phyloP scores from a whole-genome alignment of 805 yeast genomes.

The Kodamaea sagamina region DNA sequence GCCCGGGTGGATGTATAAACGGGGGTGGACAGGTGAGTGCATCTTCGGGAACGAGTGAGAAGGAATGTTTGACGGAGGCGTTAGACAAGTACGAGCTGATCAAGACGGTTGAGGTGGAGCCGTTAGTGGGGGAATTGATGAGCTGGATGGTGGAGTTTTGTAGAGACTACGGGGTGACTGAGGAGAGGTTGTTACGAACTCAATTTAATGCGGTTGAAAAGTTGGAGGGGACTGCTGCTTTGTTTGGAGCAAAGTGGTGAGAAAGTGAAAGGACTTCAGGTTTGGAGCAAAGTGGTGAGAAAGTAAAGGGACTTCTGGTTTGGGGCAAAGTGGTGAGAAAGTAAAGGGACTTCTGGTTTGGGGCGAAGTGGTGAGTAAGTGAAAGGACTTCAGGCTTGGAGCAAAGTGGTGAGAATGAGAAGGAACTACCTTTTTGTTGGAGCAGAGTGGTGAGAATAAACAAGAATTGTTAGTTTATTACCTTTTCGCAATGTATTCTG shows the following conservation, averaged over 20 bases:
- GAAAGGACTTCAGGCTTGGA: too few species aligned
- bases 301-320: not conserved
- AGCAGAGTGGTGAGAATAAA: not conserved
- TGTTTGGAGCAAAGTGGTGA: constrained; percentile 61
- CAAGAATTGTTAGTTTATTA: not conserved
- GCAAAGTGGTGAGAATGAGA: too few species aligned
- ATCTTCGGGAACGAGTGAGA: constrained; percentile 37
- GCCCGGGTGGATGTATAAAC: constrained; percentile 96
- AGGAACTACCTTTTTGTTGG: not conserved
- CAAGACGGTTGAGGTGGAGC: constrained; percentile 17
- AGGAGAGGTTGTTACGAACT: constrained; percentile 45
- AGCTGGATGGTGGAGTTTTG: constrained; percentile 41
- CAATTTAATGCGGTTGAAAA: constrained; percentile 53
- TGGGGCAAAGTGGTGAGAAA: too few species aligned
- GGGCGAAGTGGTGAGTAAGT: too few species aligned
- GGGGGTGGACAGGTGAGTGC: constrained; percentile 89
- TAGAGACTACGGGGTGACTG: constrained; percentile 28
- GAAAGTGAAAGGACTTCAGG: not conserved
- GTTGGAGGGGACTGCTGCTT: constrained; percentile 48
- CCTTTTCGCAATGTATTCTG: too few species aligned
- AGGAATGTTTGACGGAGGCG: constrained; percentile 48
- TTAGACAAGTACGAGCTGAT: constrained; percentile 31
- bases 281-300: not conserved
- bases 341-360: too few species aligned
- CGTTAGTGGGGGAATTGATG: constrained; percentile 16